Evolutionary conservation across 306 rosid genomes (phyloP), one percentile per base, ranked within the genome.

Genomic region (Cicer arietinum): DNA sequence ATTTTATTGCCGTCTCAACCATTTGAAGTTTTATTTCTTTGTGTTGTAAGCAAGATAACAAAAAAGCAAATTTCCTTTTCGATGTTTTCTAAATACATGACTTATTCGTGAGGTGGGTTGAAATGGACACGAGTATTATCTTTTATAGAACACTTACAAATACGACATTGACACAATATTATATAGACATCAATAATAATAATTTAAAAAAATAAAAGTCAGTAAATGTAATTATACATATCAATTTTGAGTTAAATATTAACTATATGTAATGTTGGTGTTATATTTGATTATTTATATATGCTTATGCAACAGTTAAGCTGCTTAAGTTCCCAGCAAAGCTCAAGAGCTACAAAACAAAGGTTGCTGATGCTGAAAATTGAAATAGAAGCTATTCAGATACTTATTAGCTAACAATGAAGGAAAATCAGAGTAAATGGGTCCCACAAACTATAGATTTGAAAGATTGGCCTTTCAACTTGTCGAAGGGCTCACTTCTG

Each of bases 381-480:
- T 76, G 69, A 75, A 79, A 58, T 25, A 48, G 83, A 48, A 66
- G 75, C 10, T 62, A 47, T 45, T 40, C 6, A 39, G 73, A 75
- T 41, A 58, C 44, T 48, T 54, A 83, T 48, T 25, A 25, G 4
- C 35, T 25, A 25, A 67, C 71, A 77, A 75, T 60, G 56, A 71
- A 67, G 69, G 45, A 35, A 39, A 46, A 63, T 53, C 71, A 58
- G 18, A 80, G 43, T 46, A 47, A 73, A 40, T 62, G 86, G 84
- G 84, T 40, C 78, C 84, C 86, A 73, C 79, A 3, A 20, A 53
- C 43, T 10, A 67, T 35, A 12, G 68, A 40, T 39, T 40, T 37
- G 9, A 18, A 39, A 62, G 47, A 12, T 39, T 74, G 86, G 75
- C 81, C 79, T 39, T 71, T 74, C 81, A 68, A 77, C 70, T 11